A percentile compares a stretch with the other conserved stretches of the same genome.
Conservation (phyloP, 108 stramenopile species). For the Skeletonema costatum region DNA sequence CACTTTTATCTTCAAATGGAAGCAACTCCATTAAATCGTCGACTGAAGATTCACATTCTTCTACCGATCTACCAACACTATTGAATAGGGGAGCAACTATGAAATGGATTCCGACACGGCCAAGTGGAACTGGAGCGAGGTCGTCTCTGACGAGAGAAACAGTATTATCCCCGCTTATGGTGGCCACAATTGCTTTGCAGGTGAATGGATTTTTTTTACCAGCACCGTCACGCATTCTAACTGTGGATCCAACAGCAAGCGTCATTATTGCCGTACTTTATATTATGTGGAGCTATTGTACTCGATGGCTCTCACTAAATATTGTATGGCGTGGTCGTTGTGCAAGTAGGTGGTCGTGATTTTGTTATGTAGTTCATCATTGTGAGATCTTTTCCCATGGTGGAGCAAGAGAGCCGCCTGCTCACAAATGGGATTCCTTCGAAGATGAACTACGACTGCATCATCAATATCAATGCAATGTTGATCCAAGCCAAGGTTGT, state of each 20-base stretch:
- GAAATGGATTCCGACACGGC: constrained; percentile 6
- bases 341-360: too few species aligned
- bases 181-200: constrained; percentile 44
- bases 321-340: too few species aligned
- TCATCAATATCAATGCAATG: too few species aligned
- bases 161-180: constrained; percentile 1
- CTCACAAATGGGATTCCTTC: neutral
- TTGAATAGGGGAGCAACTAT: constrained; percentile 27
- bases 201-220: constrained; percentile 10
- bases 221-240: neutral
- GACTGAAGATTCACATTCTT: constrained; percentile 16
- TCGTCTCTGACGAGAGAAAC: constrained; percentile 39
- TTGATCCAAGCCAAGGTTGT: too few species aligned
- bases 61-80: constrained; percentile 6
- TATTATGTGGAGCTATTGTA: too few species aligned
- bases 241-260: neutral
- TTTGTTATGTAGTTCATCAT: too few species aligned
- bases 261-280: neutral
- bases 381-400: too few species aligned
- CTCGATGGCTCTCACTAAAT: too few species aligned
- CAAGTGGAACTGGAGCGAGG: constrained; percentile 21
- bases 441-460: neutral
- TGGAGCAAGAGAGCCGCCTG: too few species aligned
- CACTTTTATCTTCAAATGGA: constrained; percentile 19
- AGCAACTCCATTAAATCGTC: constrained; percentile 15